These are phyloP conservation scores for Eleusine coracana DNA, from an alignment of 176 grass and related monocot genomes.

Conservation along the genomic window DNA sequence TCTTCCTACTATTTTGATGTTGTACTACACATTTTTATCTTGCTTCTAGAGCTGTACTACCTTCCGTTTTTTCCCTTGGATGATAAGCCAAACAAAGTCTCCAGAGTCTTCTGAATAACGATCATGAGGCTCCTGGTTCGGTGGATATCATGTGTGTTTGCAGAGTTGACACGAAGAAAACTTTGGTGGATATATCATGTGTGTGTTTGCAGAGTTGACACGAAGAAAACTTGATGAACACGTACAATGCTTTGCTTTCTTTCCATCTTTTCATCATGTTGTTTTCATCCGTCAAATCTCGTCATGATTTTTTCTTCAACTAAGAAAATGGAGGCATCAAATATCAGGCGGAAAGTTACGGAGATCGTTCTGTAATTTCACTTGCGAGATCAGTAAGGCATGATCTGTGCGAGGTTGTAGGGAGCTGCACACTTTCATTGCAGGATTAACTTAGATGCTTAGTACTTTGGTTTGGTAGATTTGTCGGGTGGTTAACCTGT, in stretches of 20 bases:
- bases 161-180: slow-evolving; percentile 36
- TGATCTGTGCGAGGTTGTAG: background rate
- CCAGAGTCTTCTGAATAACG: background rate
- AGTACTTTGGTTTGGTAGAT: slow-evolving; percentile 12
- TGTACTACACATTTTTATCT: background rate
- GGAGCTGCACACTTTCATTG: background rate
- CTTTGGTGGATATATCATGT: slow-evolving; percentile 2
- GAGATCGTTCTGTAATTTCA: slow-evolving; percentile 10
- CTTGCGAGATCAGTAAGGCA: background rate
- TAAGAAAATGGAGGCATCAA: background rate
- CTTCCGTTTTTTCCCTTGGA: slow-evolving; percentile 17
- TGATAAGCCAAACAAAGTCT: slow-evolving; percentile 27
- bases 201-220: slow-evolving; percentile 39
- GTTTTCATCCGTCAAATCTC: slow-evolving; percentile 33
- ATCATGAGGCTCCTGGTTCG: slow-evolving; percentile 21
- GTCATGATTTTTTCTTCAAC: slow-evolving; percentile 2
- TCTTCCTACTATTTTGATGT: background rate
- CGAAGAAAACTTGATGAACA: slow-evolving; percentile 31
- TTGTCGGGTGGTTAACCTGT: slow-evolving; percentile 9
- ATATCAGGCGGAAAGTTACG: background rate
- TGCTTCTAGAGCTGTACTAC: slow-evolving; percentile 32
- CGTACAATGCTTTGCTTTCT: background rate
- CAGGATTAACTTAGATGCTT: background rate
- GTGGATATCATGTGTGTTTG: slow-evolving; percentile 18
- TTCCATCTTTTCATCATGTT: slow-evolving; percentile 24